Base-by-base conservation (phyloP, 2,329 filamentous ascomycete genomes). In the Apiospora rasikravindrae region DNA sequence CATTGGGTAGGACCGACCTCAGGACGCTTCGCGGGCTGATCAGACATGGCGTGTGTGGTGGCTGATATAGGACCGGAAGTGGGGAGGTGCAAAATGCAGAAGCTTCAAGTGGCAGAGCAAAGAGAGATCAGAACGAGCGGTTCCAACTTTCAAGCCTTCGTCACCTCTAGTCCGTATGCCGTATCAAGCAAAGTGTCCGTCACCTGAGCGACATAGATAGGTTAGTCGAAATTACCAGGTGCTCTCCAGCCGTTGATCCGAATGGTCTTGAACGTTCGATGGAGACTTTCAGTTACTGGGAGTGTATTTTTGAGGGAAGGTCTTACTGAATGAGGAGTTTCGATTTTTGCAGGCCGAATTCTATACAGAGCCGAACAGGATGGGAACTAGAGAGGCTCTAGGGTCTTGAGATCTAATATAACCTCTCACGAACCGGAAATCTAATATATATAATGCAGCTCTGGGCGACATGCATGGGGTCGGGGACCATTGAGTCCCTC, bases 1-100 rank as follows among this genome's bases (percentile, higher is more conserved):
- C 89, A 90, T 82, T 94, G 87, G 61, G 88, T 86, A 69, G 88
- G 88, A 57, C 77, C 79, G 40, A 74, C 71, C 61, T 78, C 73
- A 73, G 82, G 81, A 47, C 33, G 57, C 22, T 64, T 64, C 57
- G 37, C 57, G 33, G 57, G 19, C 37, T 37, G 57, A n/a, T 64
- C 57, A 40, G 57, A 64, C 57, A 64, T 64, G 57, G 57, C 22
- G 57, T 40, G 57, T 40, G 57, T 64, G 57, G 33, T 64, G 57
- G 57, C 57, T 40, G 57, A 40, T 40, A 40, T 64, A 64, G 57
- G 57, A 40, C 57, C n/a, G 22, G 7, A 61, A 61, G 57, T 64
- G 57, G 57, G 19, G 57, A 40, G 57, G 33, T 64, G 57, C 57
- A 64, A 64, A 64, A 64, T 64, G 33, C 57, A 64, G 57, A 64